A percentile compares a stretch with the other conserved stretches of the same genome.
phyloP scores from a whole-genome alignment of 2,329 filamentous ascomycete species.

The Ascochyta rabiei region DNA sequence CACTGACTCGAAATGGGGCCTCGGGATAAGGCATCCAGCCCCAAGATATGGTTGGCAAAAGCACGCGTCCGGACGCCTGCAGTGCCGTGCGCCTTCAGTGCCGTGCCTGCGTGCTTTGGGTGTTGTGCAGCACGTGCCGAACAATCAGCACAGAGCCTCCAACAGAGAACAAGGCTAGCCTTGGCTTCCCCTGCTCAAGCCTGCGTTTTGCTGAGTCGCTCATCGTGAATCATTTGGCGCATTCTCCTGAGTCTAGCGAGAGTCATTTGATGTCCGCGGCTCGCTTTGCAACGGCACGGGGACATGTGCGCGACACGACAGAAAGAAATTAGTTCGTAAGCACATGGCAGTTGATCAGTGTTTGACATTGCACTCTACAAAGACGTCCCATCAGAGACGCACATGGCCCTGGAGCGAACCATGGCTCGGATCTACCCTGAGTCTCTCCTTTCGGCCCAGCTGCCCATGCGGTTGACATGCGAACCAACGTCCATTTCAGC shows the following conservation, averaged over 20 bases:
- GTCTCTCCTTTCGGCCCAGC: not conserved
- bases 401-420: not conserved
- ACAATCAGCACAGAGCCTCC: too few species aligned
- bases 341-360: not conserved
- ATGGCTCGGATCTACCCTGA: not conserved
- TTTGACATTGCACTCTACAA: not conserved
- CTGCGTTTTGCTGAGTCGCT: too few species aligned
- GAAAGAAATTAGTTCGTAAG: not conserved
- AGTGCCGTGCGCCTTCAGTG: not conserved
- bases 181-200: too few species aligned
- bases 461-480: not conserved
- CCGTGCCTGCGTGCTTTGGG: not conserved
- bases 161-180: too few species aligned
- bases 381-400: not conserved
- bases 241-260: not conserved
- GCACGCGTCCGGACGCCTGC: slow-evolving; percentile 1
- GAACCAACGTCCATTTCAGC: not conserved
- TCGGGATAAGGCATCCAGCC: slow-evolving; percentile 3
- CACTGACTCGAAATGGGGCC: slow-evolving; percentile 5
- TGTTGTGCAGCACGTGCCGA: slow-evolving; percentile 1
- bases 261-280: not conserved
- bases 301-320: not conserved
- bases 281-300: not conserved
- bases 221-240: too few species aligned
- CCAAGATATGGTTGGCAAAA: slow-evolving; percentile 1